These are phyloP conservation scores for Panicum virgatum DNA, from an alignment of 202 grass and related monocot genomes.

Conservation along the genomic window DNA sequence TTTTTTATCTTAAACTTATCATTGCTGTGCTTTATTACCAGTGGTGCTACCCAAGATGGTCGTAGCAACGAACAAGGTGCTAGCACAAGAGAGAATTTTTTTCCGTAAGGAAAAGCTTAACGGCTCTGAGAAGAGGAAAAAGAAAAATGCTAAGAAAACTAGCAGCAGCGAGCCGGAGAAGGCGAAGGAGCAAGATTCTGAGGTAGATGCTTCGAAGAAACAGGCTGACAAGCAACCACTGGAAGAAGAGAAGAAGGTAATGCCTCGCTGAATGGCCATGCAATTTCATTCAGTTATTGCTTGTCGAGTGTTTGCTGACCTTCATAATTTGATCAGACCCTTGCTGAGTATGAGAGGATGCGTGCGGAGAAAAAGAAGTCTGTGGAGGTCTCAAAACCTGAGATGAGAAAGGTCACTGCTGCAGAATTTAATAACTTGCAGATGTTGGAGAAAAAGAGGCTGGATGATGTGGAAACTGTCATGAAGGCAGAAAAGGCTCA, in stretches of 20 bases:
- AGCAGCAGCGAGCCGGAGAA: background rate
- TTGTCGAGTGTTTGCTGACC: background rate
- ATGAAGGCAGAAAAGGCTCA: constrained; percentile 17
- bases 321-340: constrained; percentile 33
- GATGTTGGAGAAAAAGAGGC: constrained; percentile 45
- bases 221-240: background rate
- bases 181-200: constrained; percentile 20
- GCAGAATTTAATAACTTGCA: constrained; percentile 29
- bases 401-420: constrained; percentile 27
- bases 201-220: background rate
- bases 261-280: background rate
- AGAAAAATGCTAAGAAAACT: background rate
- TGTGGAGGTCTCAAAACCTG: background rate
- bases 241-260: constrained; percentile 30
- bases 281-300: background rate
- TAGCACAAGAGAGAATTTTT: too few relatives aligned
- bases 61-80: background rate
- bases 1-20: background rate
- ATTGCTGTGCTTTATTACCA: background rate
- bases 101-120: background rate
- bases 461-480: constrained; percentile 41
- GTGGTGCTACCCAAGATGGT: constrained; percentile 12
- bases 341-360: constrained; percentile 60
- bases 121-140: constrained; percentile 43
- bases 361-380: constrained; percentile 45